These are phyloP conservation scores for Moniliophthora roreri DNA, from an alignment of 1,284 basidiomycete genomes.

Conservation along the genomic window DNA sequence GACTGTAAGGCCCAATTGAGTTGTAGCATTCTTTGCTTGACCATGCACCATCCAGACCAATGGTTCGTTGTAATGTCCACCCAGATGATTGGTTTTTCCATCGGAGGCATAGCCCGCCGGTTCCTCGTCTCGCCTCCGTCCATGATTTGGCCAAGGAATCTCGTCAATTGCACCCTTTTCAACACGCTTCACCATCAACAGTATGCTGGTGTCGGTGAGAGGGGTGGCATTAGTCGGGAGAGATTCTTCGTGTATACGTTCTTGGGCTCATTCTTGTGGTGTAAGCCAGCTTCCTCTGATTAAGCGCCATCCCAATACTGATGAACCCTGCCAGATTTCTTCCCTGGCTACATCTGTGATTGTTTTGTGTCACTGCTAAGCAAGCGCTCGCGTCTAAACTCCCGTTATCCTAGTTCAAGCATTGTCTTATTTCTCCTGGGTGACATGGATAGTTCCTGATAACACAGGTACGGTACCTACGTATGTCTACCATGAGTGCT, in stretches of 20 bases:
- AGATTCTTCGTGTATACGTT: constrained; percentile 76
- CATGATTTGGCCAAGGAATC: constrained; percentile 91
- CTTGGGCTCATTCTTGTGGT: constrained; percentile 63
- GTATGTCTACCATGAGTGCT: not conserved
- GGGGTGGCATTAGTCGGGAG: constrained; percentile 70
- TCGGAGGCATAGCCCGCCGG: constrained; percentile 78
- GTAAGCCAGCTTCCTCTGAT: too few species aligned
- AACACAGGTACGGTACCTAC: constrained; percentile 14
- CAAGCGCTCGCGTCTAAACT: too few species aligned
- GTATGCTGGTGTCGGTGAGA: constrained; percentile 61
- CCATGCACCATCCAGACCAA: constrained; percentile 41
- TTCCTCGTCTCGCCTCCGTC: constrained; percentile 87
- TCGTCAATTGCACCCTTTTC: constrained; percentile 76
- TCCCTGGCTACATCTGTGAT: constrained; percentile 57
- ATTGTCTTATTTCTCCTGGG: constrained; percentile 69
- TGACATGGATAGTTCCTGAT: constrained; percentile 25
- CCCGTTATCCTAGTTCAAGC: constrained; percentile 51
- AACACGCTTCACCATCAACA: constrained; percentile 55
- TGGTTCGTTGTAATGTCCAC: constrained; percentile 83
- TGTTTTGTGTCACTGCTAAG: too few species aligned
- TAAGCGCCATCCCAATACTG: too few species aligned
- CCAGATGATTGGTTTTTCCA: constrained; percentile 84
- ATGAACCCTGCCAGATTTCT: constrained; percentile 34
- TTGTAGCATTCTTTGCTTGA: too few species aligned
- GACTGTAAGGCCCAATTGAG: constrained; percentile 27